Percentiles rank a stretch among this genome's conserved stretches.
Evolutionary conservation across 2,329 filamentous ascomycete species (phyloP).

Genomic region (Aspergillus sergii): DNA sequence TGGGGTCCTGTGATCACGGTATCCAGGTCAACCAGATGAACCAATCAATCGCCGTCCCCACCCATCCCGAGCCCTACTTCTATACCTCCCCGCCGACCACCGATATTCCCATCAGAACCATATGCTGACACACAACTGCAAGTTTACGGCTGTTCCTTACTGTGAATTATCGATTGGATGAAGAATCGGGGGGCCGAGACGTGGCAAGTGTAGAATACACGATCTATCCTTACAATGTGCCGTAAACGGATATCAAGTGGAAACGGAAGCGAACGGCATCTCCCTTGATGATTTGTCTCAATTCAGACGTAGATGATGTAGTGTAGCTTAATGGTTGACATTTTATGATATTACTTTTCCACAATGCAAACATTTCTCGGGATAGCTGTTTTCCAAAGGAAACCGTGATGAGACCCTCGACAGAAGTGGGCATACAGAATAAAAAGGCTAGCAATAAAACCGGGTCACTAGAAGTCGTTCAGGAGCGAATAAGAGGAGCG

Average conservation of each 20-base stretch:
- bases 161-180: background rate
- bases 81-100: background rate
- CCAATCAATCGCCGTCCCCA: constrained; percentile 18
- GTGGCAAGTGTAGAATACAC: background rate
- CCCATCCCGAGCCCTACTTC: constrained; percentile 1
- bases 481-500: background rate
- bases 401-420: background rate
- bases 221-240: background rate
- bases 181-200: background rate
- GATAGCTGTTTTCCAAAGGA: background rate
- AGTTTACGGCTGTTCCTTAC: background rate
- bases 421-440: background rate
- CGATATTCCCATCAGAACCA: background rate
- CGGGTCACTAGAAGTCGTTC: background rate
- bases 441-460: background rate
- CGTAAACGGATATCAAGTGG: background rate
- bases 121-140: background rate
- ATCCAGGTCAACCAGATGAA: constrained; percentile 22
- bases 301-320: background rate
- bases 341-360: background rate
- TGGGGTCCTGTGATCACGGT: constrained; percentile 21
- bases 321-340: background rate
- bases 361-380: background rate
- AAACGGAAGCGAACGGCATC: background rate
- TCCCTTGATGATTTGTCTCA: background rate